These are phyloP conservation scores for Aspergillus caelatus DNA, from an alignment of 2,329 filamentous ascomycete genomes.

Conservation along the genomic window DNA sequence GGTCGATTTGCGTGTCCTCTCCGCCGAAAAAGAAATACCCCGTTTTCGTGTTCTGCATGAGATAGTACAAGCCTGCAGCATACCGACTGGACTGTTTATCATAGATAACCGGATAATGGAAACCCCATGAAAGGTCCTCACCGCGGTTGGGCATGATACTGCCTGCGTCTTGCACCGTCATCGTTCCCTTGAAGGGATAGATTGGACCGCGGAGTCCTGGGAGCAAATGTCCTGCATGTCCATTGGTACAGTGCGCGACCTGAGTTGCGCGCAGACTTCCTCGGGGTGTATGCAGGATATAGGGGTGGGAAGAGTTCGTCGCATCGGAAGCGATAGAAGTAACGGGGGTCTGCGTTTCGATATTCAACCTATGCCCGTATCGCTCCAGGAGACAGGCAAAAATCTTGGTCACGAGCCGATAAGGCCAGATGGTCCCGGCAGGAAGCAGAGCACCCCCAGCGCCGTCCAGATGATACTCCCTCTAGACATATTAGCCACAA, in stretches of 20 bases:
- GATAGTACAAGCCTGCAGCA: conserved; percentile 28
- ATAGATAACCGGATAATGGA: conserved; percentile 30
- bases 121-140: conserved; percentile 30
- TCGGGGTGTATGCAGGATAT: conserved; percentile 38
- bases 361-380: conserved; percentile 28
- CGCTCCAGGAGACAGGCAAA: conserved; percentile 24
- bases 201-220: conserved; percentile 42
- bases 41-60: conserved; percentile 28
- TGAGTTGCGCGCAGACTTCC: conserved; percentile 38
- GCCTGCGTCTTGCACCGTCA: conserved; percentile 45
- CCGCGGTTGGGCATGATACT: conserved; percentile 23
- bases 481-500: background rate
- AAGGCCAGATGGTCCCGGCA: conserved; percentile 41
- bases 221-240: conserved; percentile 45
- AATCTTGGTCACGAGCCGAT: conserved; percentile 36
- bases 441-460: conserved; percentile 30
- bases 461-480: conserved; percentile 22
- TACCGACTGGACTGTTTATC: conserved; percentile 20
- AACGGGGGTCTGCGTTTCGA: conserved; percentile 37
- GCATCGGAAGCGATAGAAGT: conserved; percentile 24
- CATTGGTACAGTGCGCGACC: conserved; percentile 50
- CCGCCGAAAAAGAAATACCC: conserved; percentile 33
- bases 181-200: conserved; percentile 45
- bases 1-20: conserved; percentile 23
- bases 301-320: conserved; percentile 15